These are phyloP conservation scores for Pachyrhizus erosus DNA, from an alignment of 306 rosid genomes.

Conservation along the genomic window DNA sequence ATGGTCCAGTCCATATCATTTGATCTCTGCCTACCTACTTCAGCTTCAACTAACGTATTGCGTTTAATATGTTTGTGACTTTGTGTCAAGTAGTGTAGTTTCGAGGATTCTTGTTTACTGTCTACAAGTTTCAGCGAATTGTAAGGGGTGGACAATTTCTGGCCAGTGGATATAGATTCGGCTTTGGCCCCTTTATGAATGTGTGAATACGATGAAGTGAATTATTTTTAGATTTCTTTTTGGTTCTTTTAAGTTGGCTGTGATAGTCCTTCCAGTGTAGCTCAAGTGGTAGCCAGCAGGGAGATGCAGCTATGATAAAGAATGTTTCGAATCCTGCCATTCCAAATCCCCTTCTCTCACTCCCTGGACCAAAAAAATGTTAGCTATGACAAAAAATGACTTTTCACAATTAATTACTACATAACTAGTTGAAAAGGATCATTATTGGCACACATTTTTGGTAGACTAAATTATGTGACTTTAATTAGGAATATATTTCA, in stretches of 20 bases:
- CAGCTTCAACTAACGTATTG: neutral
- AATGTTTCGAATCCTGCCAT: neutral
- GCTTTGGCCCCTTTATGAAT: neutral
- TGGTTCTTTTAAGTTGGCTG: neutral
- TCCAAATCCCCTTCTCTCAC: neutral
- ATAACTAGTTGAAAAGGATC: neutral
- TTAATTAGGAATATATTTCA: neutral
- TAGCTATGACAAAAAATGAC: neutral
- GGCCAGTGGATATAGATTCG: neutral
- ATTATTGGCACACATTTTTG: neutral
- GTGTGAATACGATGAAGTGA: neutral
- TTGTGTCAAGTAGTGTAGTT: neutral
- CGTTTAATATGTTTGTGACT: neutral
- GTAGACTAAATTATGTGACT: neutral
- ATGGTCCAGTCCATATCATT: neutral
- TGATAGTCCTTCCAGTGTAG: neutral
- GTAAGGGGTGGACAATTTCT: neutral
- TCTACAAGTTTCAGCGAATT: neutral
- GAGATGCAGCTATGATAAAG: neutral
- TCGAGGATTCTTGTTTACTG: neutral
- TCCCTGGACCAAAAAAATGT: neutral
- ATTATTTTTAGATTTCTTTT: neutral
- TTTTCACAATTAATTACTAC: neutral
- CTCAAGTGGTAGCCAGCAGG: neutral
- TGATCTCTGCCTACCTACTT: constrained; percentile 22